These are phyloP conservation scores for Phytophthora boehmeriae DNA, from an alignment of 352 stramenopile genomes.

Conservation along the genomic window DNA sequence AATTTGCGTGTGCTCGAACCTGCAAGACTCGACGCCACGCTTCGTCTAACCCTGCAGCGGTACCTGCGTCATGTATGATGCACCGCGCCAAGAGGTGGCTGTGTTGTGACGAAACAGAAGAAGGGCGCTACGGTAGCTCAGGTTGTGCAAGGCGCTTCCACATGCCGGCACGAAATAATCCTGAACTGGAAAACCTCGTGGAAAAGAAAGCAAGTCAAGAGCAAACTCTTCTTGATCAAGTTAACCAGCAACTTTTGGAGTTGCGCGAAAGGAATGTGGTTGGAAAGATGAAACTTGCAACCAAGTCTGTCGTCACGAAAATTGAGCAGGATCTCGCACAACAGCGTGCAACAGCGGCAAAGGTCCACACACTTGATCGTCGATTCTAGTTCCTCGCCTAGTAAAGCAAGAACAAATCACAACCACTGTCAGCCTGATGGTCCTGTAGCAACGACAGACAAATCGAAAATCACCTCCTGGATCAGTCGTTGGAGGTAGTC, in stretches of 20 bases:
- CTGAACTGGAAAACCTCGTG: slow-evolving; percentile 46
- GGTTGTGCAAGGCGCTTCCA: slow-evolving; percentile 67
- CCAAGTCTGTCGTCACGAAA: slow-evolving; percentile 53
- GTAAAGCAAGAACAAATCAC: background rate
- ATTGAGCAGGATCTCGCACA: slow-evolving; percentile 55
- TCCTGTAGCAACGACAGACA: background rate
- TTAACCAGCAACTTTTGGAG: slow-evolving; percentile 68
- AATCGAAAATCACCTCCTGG: slow-evolving; percentile 12
- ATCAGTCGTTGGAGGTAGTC: slow-evolving; percentile 23
- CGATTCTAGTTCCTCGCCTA: slow-evolving; percentile 25
- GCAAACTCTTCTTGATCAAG: slow-evolving; percentile 41
- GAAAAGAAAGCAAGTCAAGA: slow-evolving; percentile 50
- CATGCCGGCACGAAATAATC: slow-evolving; percentile 54
- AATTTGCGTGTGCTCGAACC: slow-evolving; percentile 64
- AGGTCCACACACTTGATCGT: slow-evolving; percentile 58
- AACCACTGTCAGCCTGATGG: background rate
- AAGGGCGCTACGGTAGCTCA: slow-evolving; percentile 68
- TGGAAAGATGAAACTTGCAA: slow-evolving; percentile 52
- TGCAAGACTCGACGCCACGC: slow-evolving; percentile 47
- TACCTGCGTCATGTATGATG: slow-evolving; percentile 62
- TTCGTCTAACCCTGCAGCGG: slow-evolving; percentile 13
- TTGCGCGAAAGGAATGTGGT: slow-evolving; percentile 61
- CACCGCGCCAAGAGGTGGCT: slow-evolving; percentile 75
- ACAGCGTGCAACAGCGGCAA: slow-evolving; percentile 51
- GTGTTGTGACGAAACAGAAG: slow-evolving; percentile 75